Percentiles rank a stretch among this genome's conserved stretches.
Conservation (phyloP, 768 basidiomycete genomes). For the Boletus reticuloceps region DNA sequence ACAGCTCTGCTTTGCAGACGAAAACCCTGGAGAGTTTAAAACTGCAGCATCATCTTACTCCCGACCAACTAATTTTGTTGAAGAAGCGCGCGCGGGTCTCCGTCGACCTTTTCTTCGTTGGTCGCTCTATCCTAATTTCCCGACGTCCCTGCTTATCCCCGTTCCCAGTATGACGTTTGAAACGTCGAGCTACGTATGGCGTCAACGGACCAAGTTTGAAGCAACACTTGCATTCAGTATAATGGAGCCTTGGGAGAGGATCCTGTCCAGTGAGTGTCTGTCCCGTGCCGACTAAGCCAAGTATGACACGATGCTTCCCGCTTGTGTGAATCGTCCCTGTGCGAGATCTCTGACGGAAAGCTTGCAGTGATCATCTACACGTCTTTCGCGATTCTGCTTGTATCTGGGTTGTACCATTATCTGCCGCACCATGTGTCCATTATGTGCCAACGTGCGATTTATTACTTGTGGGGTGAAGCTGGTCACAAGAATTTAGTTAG, state of each 20-base stretch:
- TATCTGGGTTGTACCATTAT: conserved; percentile 53
- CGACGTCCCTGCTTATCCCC: not conserved
- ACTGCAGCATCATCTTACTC: no score
- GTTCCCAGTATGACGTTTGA: conserved; percentile 2
- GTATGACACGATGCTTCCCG: conserved; percentile 10
- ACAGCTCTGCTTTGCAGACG: no score
- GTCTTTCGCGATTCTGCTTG: conserved; percentile 40
- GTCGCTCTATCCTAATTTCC: no score
- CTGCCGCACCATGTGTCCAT: conserved; percentile 55
- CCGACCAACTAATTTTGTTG: no score
- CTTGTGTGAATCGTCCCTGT: not conserved
- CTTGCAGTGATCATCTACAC: conserved; percentile 41
- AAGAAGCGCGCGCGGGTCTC: no score
- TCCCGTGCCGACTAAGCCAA: no score
- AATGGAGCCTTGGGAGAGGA: conserved; percentile 70
- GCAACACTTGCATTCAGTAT: conserved; percentile 56
- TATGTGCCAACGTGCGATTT: conserved; percentile 52
- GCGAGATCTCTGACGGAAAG: conserved; percentile 1
- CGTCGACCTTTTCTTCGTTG: no score
- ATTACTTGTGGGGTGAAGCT: conserved; percentile 63
- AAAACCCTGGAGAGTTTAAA: no score
- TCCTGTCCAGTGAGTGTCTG: conserved; percentile 48
- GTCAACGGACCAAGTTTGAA: conserved; percentile 37
- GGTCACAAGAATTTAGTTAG: conserved; percentile 26
- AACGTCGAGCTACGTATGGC: conserved; percentile 28